These are phyloP conservation scores for Uronychia binucleata DNA, from an alignment of 73 alveolate genomes.

Conservation along the genomic window DNA sequence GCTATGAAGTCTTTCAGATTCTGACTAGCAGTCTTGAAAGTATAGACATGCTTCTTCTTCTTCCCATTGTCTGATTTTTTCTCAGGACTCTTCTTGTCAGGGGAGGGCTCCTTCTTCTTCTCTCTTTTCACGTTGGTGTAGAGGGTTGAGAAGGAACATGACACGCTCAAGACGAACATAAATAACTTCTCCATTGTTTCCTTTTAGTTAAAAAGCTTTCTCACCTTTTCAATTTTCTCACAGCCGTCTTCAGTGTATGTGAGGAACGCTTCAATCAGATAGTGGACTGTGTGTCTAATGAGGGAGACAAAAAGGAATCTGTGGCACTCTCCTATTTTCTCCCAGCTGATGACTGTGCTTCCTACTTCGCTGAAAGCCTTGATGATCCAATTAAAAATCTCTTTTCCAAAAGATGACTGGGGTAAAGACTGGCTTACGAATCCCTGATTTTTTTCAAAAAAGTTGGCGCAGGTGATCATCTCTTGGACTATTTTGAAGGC, in stretches of 20 bases:
- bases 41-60: background rate
- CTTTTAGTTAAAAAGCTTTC: too few relatives aligned
- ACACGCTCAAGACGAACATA: background rate
- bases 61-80: background rate
- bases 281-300: background rate
- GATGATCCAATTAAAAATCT: background rate
- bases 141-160: background rate
- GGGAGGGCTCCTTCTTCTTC: background rate
- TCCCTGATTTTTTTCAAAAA: background rate
- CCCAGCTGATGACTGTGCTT: background rate
- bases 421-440: background rate
- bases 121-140: background rate
- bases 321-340: background rate
- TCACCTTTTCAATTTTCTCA: too few relatives aligned
- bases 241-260: background rate
- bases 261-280: background rate
- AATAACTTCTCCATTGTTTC: background rate
- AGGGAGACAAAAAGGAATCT: background rate
- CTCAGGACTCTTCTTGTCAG: background rate
- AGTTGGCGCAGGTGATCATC: background rate
- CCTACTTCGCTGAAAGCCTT: background rate
- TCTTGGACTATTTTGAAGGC: background rate
- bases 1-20: background rate
- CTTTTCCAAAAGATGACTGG: background rate
- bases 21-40: background rate